phyloP scores from a whole-genome alignment of 306 rosid genomes.

The Cucumis hystrix region DNA sequence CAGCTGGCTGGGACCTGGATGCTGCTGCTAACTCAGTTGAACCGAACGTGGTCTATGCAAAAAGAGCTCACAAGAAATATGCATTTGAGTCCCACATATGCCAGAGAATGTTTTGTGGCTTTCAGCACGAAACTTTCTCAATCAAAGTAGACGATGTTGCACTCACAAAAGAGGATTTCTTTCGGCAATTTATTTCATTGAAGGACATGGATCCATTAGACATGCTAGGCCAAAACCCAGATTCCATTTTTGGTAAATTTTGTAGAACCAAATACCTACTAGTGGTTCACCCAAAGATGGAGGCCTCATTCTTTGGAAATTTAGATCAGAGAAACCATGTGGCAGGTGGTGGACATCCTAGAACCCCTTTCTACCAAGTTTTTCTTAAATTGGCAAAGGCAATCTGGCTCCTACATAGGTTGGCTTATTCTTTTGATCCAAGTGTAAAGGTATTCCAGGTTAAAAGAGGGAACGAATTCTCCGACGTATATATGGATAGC shows the following conservation, averaged over 20 bases:
- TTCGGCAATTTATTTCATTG: constrained; percentile 70
- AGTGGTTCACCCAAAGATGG: constrained; percentile 94
- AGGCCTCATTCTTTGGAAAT: constrained; percentile 90
- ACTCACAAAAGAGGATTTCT: constrained; percentile 55
- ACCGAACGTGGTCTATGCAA: constrained; percentile 62
- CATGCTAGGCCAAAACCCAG: constrained; percentile 87
- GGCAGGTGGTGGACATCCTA: constrained; percentile 89
- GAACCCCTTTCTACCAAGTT: constrained; percentile 95
- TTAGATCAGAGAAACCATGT: constrained; percentile 80
- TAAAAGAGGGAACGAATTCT: constrained; percentile 80
- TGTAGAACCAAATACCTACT: constrained; percentile 84
- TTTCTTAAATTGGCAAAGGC: constrained; percentile 81
- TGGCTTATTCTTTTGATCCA: constrained; percentile 79
- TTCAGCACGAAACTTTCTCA: constrained; percentile 75
- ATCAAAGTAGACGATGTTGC: constrained; percentile 41
- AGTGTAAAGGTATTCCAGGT: constrained; percentile 81
- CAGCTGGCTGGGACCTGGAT: constrained; percentile 99
- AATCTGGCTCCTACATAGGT: constrained; percentile 86
- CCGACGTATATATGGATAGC: constrained; percentile 90
- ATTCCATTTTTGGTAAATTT: constrained; percentile 79
- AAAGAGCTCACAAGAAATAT: constrained; percentile 97
- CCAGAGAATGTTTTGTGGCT: constrained; percentile 89
- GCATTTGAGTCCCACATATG: constrained; percentile 96
- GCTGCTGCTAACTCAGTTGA: constrained; percentile 92
- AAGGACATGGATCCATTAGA: constrained; percentile 90